Percentiles rank a stretch among this genome's conserved stretches.
These are phyloP conservation scores for Colletotrichum sp. DNA, from an alignment of 2,329 filamentous ascomycete species.

Conservation along the genomic window DNA sequence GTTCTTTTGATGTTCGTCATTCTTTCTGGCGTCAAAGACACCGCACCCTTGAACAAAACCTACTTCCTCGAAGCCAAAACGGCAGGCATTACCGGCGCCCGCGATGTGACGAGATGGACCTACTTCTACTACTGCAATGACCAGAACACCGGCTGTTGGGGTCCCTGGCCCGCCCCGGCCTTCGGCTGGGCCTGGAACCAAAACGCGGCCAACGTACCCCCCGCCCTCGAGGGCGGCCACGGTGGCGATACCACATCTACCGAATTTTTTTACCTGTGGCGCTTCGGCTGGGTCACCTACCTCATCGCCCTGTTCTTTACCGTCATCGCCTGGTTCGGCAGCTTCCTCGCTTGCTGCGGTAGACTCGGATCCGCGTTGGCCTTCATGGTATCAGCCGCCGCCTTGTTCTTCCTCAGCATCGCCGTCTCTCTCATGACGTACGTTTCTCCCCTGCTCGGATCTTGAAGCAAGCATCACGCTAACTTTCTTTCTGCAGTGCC, in stretches of 20 bases:
- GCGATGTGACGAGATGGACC: slow-evolving; percentile 79
- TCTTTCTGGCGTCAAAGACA: slow-evolving; percentile 55
- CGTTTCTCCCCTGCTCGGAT: slow-evolving; percentile 33
- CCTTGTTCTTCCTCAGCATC: slow-evolving; percentile 72
- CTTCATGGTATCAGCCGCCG: slow-evolving; percentile 59
- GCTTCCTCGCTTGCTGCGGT: slow-evolving; percentile 73
- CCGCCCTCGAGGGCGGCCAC: slow-evolving; percentile 53
- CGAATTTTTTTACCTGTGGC: slow-evolving; percentile 81
- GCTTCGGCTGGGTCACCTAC: slow-evolving; percentile 93
- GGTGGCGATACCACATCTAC: slow-evolving; percentile 59
- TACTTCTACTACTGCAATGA: slow-evolving; percentile 84
- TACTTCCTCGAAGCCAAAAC: slow-evolving; percentile 89
- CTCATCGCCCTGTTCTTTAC: slow-evolving; percentile 84
- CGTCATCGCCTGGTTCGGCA: slow-evolving; percentile 68
- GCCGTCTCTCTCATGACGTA: slow-evolving; percentile 79
- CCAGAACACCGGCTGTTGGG: slow-evolving; percentile 68
- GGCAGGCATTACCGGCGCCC: slow-evolving; percentile 71
- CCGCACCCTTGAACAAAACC: slow-evolving; percentile 70
- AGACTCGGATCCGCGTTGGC: slow-evolving; percentile 73
- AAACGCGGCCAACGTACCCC: slow-evolving; percentile 48
- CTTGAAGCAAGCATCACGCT: not conserved
- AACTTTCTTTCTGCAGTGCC: slow-evolving; percentile 37
- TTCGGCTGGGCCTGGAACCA: slow-evolving; percentile 73
- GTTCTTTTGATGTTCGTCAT: slow-evolving; percentile 65
- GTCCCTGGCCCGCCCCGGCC: slow-evolving; percentile 65